A percentile compares a stretch with the other conserved stretches of the same genome.
phyloP scores from a whole-genome alignment of 306 rosid genomes.

The Citrullus amarus region DNA sequence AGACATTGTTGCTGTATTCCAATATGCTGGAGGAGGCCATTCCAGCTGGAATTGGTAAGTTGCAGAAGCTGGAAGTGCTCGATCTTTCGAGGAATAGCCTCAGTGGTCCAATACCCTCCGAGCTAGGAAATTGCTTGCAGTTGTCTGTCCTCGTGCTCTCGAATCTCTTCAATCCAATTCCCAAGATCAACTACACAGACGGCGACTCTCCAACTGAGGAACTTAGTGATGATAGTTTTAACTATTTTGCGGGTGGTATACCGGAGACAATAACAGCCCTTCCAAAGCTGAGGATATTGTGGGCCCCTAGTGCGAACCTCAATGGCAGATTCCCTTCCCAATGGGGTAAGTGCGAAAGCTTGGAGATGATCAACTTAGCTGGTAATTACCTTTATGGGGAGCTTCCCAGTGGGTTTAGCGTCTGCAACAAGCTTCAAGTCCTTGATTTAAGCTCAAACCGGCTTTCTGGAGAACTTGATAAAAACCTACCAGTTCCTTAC shows the following conservation, averaged over 20 bases:
- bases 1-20: conserved; percentile 53
- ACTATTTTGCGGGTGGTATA: conserved; percentile 62
- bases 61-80: conserved; percentile 46
- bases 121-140: conserved; percentile 57
- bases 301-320: conserved; percentile 79
- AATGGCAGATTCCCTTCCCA: conserved; percentile 39
- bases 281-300: conserved; percentile 60
- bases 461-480: conserved; percentile 48
- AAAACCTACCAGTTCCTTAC: conserved; percentile 51
- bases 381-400: conserved; percentile 55
- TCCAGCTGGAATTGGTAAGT: conserved; percentile 54
- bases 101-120: conserved; percentile 42
- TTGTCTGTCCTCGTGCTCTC: conserved; percentile 70
- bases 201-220: conserved; percentile 26
- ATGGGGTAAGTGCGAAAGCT: conserved; percentile 59
- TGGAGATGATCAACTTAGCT: conserved; percentile 75
- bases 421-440: conserved; percentile 54
- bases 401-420: conserved; percentile 34
- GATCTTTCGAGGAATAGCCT: conserved; percentile 86
- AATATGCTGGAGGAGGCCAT: conserved; percentile 56
- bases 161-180: conserved; percentile 40
- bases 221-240: conserved; percentile 38
- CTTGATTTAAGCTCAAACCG: conserved; percentile 57
- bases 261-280: conserved; percentile 47
- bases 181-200: conserved; percentile 15